A percentile compares a stretch with the other conserved stretches of the same genome.
Evolutionary conservation across 163 green algal genomes (phyloP).

Genomic region (Chlorella variabilis): DNA sequence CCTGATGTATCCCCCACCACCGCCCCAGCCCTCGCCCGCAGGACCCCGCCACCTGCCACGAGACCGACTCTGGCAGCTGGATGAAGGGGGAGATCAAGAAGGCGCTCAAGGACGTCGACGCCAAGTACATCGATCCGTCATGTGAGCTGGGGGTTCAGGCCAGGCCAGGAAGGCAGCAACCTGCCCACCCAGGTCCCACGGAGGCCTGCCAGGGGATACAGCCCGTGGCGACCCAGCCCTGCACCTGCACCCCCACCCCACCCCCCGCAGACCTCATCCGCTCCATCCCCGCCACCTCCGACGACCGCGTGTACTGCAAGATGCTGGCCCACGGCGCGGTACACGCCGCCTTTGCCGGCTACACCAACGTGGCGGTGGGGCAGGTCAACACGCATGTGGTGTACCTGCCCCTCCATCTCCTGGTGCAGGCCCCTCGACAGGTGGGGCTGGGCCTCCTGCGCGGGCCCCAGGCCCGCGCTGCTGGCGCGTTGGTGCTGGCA

Average conservation of each 20-base stretch:
- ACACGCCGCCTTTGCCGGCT: conserved; percentile 88
- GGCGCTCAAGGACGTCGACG: conserved; percentile 76
- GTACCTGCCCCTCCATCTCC: conserved; percentile 81
- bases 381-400: conserved; percentile 87
- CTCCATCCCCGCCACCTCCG: conserved; percentile 84
- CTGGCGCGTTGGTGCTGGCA: conserved; percentile 50
- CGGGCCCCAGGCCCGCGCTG: too few relatives aligned
- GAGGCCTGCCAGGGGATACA: neutral
- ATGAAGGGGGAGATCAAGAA: conserved; percentile 73
- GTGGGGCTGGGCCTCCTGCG: conserved; percentile 21
- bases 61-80: conserved; percentile 66
- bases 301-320: conserved; percentile 88
- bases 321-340: conserved; percentile 76
- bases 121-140: conserved; percentile 60
- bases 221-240: neutral
- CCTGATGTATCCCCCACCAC: neutral
- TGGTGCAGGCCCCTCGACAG: conserved; percentile 83
- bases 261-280: conserved; percentile 87
- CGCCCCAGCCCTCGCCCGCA: conserved; percentile 39
- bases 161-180: neutral
- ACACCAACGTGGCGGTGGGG: conserved; percentile 63
- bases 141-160: neutral
- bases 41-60: conserved; percentile 42
- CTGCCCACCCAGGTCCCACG: neutral
- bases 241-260: neutral